Percentiles rank a stretch among this genome's conserved stretches.
Conservation (phyloP, 139 green algal species). For the Microglena sp. region DNA sequence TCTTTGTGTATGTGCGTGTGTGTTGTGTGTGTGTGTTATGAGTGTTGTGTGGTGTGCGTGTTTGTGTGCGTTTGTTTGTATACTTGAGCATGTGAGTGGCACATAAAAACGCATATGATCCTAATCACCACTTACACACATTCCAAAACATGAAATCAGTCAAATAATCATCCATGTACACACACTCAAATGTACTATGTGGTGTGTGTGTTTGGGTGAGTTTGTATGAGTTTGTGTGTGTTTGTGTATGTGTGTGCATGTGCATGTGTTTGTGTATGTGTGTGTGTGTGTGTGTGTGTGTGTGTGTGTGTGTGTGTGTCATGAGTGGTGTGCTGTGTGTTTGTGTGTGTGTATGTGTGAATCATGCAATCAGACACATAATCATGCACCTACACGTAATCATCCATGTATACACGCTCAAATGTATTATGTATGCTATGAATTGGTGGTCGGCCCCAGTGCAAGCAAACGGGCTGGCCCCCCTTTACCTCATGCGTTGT, state of each 20-base stretch:
- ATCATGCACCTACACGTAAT: background rate
- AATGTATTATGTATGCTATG: too few relatives aligned
- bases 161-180: slow-evolving; percentile 5
- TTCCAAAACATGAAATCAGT: background rate
- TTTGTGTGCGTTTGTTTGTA: background rate
- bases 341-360: slow-evolving; percentile 4
- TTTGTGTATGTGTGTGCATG: background rate
- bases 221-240: background rate
- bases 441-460: too few relatives aligned
- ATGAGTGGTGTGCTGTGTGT: background rate
- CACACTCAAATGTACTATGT: slow-evolving; percentile 1
- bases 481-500: too few relatives aligned
- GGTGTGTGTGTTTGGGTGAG: background rate
- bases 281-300: background rate
- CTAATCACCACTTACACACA: too few relatives aligned
- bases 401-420: slow-evolving; percentile 3
- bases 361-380: slow-evolving; percentile 1
- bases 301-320: background rate
- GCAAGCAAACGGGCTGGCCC: too few relatives aligned
- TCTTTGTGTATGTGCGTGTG: background rate
- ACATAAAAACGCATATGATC: background rate
- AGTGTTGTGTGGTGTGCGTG: background rate
- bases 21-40: too few relatives aligned
- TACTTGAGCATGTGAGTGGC: background rate
- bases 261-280: background rate